Conservation (phyloP, 2,329 filamentous ascomycete genomes). For the Cladosporium sp. region DNA sequence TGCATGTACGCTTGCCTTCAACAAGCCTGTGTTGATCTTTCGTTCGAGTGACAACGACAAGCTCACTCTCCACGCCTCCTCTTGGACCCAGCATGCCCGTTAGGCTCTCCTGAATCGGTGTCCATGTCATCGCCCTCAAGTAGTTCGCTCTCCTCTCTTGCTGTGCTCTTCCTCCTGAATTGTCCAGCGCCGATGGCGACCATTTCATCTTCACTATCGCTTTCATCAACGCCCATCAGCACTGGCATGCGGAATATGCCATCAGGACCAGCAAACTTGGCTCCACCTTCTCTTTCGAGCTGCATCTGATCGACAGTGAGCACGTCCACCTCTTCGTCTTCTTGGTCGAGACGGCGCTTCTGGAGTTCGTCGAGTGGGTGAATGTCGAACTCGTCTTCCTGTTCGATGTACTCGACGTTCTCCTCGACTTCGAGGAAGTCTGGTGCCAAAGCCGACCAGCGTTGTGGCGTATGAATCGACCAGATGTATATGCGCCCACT, state of each 20-base stretch:
- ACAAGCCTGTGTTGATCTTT: neutral
- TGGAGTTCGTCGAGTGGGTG: constrained; percentile 94
- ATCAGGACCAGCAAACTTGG: constrained; percentile 53
- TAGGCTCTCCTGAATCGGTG: constrained; percentile 26
- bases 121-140: constrained; percentile 31
- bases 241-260: constrained; percentile 83
- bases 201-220: constrained; percentile 91
- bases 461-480: constrained; percentile 92
- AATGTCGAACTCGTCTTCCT: constrained; percentile 97
- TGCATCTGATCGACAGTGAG: constrained; percentile 69
- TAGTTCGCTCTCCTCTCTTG: constrained; percentile 53
- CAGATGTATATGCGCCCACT: constrained; percentile 93
- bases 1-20: neutral
- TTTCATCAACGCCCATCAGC: constrained; percentile 87
- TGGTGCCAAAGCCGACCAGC: constrained; percentile 94
- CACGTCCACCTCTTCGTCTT: constrained; percentile 93
- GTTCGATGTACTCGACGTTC: constrained; percentile 94
- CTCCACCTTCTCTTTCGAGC: constrained; percentile 38
- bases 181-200: constrained; percentile 72
- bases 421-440: constrained; percentile 98
- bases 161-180: constrained; percentile 75
- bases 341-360: constrained; percentile 82
- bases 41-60: neutral
- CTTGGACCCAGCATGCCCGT: constrained; percentile 30
- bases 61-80: constrained; percentile 27